Evolutionary conservation across 2,329 filamentous ascomycete genomes (phyloP), one percentile per base, ranked within the genome.

Genomic region (Aspergillus brasiliensis): DNA sequence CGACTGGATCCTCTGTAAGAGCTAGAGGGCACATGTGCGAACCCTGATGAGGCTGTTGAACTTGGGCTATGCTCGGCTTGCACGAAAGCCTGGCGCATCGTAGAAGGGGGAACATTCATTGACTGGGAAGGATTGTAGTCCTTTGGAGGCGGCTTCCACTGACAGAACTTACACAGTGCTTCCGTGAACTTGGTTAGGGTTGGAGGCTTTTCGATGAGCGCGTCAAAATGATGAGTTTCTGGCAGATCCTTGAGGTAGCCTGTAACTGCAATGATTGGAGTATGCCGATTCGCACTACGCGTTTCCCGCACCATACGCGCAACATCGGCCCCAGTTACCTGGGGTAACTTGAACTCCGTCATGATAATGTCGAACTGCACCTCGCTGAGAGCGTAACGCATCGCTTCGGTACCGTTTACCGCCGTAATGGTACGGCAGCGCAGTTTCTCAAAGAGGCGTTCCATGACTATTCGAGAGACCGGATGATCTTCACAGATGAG

Each of bases 331-430:
- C 95, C 95, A 69, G 92, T 98, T 71, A 98, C 92, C 71, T 96
- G 92, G 8, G 95, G 94, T 48, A 99, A 82, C 74, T 94, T 96
- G 80, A 92, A 97, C 77, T 99, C 95, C 76, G 97, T 94, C 82
- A 99, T 95, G 73, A 99, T 97, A 69, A 97, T 92, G 77, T 99
- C 95, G 72, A 98, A 99, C 72, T 98, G 96, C 73, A 99, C 94
- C 73, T 98, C 94, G 71, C 94, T 94, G 83, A 96, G 91, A 27
- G 95, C 92, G 77, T 95, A 97, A 21, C 94, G 88, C 69, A 97
- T 89, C 10, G 94, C 95, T 72, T 99, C 95, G 0, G 91, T 89
- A 0, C 95, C 95, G 67, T 93, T 97, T 3, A 89, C 85, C 4
- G 95, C 94, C 2, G 91, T 92, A 69, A 99, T 95, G 8, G 94